These are phyloP conservation scores for Lizonia empirigonia DNA, from an alignment of 2,329 filamentous ascomycete genomes.

Conservation along the genomic window DNA sequence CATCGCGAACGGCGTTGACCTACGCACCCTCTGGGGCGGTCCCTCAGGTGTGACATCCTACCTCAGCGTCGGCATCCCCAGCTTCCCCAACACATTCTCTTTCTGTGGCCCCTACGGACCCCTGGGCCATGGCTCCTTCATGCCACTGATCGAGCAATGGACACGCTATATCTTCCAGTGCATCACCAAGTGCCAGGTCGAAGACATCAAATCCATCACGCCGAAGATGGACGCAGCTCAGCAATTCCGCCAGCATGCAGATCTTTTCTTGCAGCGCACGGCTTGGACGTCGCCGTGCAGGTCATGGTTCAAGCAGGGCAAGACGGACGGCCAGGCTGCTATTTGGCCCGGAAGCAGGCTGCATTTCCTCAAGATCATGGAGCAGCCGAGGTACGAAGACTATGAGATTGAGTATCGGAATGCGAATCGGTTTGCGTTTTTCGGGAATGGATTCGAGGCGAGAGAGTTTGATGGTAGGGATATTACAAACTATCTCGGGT, in stretches of 20 bases:
- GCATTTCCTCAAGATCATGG: conserved; percentile 33
- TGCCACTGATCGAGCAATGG: conserved; percentile 35
- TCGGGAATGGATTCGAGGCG: conserved; percentile 48
- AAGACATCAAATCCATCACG: conserved; percentile 29
- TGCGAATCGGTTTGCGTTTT: conserved; percentile 29
- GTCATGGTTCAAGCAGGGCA: conserved; percentile 34
- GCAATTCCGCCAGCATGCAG: conserved; percentile 30
- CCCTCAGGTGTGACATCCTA: conserved; percentile 48
- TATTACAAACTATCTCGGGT: conserved; percentile 54
- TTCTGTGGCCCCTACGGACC: conserved; percentile 47
- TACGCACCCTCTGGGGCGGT: conserved; percentile 47
- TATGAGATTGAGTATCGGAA: conserved; percentile 28
- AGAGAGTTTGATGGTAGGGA: conserved; percentile 56
- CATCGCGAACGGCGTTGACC: conserved; percentile 34
- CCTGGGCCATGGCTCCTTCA: conserved; percentile 30
- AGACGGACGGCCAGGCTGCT: conserved; percentile 27
- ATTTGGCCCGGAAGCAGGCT: conserved; percentile 31
- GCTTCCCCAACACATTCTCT: conserved; percentile 53
- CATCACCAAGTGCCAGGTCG: conserved; percentile 32
- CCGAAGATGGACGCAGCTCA: conserved; percentile 20
- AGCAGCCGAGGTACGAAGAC: conserved; percentile 30
- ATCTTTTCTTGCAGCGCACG: conserved; percentile 32
- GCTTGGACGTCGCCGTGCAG: conserved; percentile 34
- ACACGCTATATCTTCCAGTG: conserved; percentile 30
- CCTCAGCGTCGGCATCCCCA: conserved; percentile 50